phyloP scores from a whole-genome alignment of 108 stramenopile genomes.

The Epithemia pelagica region DNA sequence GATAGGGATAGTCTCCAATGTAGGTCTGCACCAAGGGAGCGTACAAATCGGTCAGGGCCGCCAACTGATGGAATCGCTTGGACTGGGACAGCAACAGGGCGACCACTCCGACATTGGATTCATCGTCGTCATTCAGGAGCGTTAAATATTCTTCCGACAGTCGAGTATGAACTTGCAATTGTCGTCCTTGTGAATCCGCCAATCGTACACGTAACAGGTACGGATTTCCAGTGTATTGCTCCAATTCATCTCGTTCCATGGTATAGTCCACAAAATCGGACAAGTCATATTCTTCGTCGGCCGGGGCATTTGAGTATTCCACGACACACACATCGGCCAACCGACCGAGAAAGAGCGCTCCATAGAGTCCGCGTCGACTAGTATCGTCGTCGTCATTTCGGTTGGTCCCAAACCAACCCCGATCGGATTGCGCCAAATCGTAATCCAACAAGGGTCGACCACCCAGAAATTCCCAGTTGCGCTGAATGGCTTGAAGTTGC shows the following conservation, averaged over 20 bases:
- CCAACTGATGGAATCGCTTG: constrained; percentile 40
- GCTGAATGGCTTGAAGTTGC: constrained; percentile 61
- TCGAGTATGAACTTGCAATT: constrained; percentile 68
- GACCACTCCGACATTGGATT: constrained; percentile 40
- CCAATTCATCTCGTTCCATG: constrained; percentile 59
- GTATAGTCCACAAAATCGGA: constrained; percentile 68
- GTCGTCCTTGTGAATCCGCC: constrained; percentile 38
- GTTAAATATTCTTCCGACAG: constrained; percentile 71
- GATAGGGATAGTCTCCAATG: constrained; percentile 81
- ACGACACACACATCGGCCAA: constrained; percentile 68
- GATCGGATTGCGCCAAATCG: constrained; percentile 35
- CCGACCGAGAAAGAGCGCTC: constrained; percentile 53
- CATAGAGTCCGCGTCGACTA: constrained; percentile 73
- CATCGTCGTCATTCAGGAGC: too few relatives aligned
- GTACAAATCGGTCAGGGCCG: constrained; percentile 67
- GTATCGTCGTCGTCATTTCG: constrained; percentile 12
- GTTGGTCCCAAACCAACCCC: too few relatives aligned
- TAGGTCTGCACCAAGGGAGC: constrained; percentile 56
- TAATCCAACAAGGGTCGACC: constrained; percentile 74
- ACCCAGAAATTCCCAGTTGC: constrained; percentile 76
- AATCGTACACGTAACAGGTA: constrained; percentile 56
- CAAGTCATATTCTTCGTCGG: constrained; percentile 72
- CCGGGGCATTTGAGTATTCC: constrained; percentile 19
- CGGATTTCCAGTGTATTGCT: constrained; percentile 54
- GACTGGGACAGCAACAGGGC: constrained; percentile 54